Percentiles rank a stretch among this genome's conserved stretches.
These are phyloP conservation scores for Quercus phellos DNA, from an alignment of 331 rosid genomes.

Conservation along the genomic window DNA sequence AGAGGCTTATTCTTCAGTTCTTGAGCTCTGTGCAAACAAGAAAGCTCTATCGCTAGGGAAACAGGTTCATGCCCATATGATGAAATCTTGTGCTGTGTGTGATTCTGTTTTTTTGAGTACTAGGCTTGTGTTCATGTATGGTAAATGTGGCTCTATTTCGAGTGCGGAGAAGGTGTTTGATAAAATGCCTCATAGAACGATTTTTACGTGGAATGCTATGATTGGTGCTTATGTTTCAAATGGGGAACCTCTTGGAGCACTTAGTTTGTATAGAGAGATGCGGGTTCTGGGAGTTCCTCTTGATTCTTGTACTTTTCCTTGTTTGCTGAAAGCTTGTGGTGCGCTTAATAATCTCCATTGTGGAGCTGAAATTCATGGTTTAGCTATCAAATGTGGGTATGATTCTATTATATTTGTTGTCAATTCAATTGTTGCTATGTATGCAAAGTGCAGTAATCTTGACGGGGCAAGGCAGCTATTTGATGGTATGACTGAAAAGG, in stretches of 20 bases:
- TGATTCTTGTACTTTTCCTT: constrained; percentile 60
- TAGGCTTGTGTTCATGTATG: constrained; percentile 62
- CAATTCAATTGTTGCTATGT: constrained; percentile 72
- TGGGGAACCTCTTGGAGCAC: constrained; percentile 43
- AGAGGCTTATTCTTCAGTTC: constrained; percentile 50
- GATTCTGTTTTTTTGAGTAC: constrained; percentile 50
- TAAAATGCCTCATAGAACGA: constrained; percentile 45
- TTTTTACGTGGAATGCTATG: constrained; percentile 79
- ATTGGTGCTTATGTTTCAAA: constrained; percentile 54
- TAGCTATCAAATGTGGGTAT: constrained; percentile 58
- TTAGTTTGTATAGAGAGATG: constrained; percentile 55
- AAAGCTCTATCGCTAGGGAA: constrained; percentile 52
- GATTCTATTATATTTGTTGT: constrained; percentile 40
- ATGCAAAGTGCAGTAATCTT: constrained; percentile 55
- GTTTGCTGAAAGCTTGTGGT: constrained; percentile 55
- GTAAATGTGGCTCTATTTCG: constrained; percentile 46
- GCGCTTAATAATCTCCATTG: constrained; percentile 17
- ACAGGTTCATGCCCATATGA: constrained; percentile 62
- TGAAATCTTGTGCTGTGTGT: constrained; percentile 25
- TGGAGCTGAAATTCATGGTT: constrained; percentile 62
- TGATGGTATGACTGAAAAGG: constrained; percentile 37
- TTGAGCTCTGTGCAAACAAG: constrained; percentile 50
- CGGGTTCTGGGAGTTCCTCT: constrained; percentile 34
- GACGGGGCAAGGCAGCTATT: constrained; percentile 50
- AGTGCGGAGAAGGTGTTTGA: constrained; percentile 57